Evolutionary conservation across 495 filamentous ascomycete genomes (phyloP).

Genomic region (Xylona heveae): DNA sequence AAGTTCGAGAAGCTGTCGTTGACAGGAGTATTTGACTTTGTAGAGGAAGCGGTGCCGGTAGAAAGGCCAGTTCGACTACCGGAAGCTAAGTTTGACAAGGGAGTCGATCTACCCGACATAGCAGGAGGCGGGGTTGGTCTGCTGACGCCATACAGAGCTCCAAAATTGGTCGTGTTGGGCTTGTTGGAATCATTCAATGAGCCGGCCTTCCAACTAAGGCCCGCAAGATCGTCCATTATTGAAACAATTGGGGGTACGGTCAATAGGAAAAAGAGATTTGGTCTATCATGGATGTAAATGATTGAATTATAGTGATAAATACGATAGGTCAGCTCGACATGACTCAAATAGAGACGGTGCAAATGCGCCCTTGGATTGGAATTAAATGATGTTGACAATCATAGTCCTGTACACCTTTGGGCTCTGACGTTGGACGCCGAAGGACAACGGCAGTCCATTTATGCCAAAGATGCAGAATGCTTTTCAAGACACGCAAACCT

Average conservation of each 20-base stretch:
- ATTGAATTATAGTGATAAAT: too few relatives aligned
- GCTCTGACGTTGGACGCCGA: too few relatives aligned
- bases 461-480: slow-evolving; percentile 1
- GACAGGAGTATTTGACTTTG: slow-evolving; percentile 36
- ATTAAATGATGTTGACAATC: too few relatives aligned
- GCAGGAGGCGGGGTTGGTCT: slow-evolving; percentile 35
- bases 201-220: slow-evolving; percentile 2
- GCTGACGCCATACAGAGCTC: slow-evolving; percentile 34
- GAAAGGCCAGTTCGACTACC: slow-evolving; percentile 9
- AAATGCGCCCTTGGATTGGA: too few relatives aligned
- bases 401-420: too few relatives aligned
- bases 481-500: too few relatives aligned
- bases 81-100: slow-evolving; percentile 28
- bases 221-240: slow-evolving; percentile 6
- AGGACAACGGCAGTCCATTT: too few relatives aligned
- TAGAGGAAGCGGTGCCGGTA: slow-evolving; percentile 21
- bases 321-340: too few relatives aligned
- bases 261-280: too few relatives aligned
- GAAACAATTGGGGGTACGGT: too few relatives aligned
- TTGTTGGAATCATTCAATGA: slow-evolving; percentile 9
- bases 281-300: too few relatives aligned
- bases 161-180: slow-evolving; percentile 27
- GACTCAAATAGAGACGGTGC: too few relatives aligned
- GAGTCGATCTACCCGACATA: slow-evolving; percentile 44
- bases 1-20: slow-evolving; percentile 82